Evolutionary conservation across 768 basidiomycete genomes (phyloP), one percentile per base, ranked within the genome.

Genomic region (Suillus paluster): DNA sequence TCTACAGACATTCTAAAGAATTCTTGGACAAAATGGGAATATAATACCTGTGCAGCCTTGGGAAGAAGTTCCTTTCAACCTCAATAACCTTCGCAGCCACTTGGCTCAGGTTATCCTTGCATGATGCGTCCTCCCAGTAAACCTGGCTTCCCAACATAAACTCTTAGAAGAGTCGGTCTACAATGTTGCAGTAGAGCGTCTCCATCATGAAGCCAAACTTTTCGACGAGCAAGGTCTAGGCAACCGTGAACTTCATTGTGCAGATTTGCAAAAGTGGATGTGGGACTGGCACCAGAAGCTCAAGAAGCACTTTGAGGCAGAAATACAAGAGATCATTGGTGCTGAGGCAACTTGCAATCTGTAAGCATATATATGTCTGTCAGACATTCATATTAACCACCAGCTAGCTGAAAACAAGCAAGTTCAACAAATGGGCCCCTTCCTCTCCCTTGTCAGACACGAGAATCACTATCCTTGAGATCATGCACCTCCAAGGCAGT

Each of bases 401-500:
- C 17, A 19, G 53, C 23, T 38, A 55, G 53, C 17, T 55, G 3
- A 4, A 21, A 34, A 36, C 21, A 71, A 50, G 49, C 59, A 63
- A 49, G 27, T 61, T n/a, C 46, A 46, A 15, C 76, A 73, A 1
- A 71, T 95, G 25, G 79, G 82, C 4, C 91, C 92, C 9, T 96
- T 94, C 78, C 79, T 97, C 19, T 78, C 82, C 5, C 84, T 96
- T 2, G 80, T 98, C 27, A 83, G 86, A 19, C 81, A 91, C 1
- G 87, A 92, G 57, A 91, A 87, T 99, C 68, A 91, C 92, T 11
- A 94, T 98, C 67, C 81, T 95, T 41, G 95, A 97, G 72, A 73
- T 94, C 45, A 91, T 98, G 89, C 85, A 92, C 6, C 73, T 95
- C 12, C 85, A 89, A 36, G 89, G 91, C 7, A 80, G 84, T 1